Base-by-base conservation (phyloP, 2,329 filamentous ascomycete genomes). In the Huntiella abstrusa region DNA sequence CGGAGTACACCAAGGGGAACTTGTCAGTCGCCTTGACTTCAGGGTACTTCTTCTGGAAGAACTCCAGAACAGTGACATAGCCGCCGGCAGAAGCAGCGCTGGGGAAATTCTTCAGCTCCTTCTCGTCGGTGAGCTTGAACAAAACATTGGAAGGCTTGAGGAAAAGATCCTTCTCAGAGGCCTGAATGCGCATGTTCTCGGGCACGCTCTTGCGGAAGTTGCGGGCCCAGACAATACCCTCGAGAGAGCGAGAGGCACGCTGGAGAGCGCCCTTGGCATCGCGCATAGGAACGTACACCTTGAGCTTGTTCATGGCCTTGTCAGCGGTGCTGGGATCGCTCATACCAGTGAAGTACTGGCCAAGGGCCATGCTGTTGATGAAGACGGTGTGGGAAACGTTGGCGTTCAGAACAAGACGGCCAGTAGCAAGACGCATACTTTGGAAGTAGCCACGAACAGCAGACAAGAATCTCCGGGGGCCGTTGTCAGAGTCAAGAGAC, bases 1-100 rank as follows among this genome's bases (percentile, higher is more conserved):
- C 81, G 8, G 80, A 65, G 55, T 87, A 85, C 51, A 87, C 58
- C 1, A 84, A 65, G 0, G 81, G 78, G 4, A 69, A 58, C 1
- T 64, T 54, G 11, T 66, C 50, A 1, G 63, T 50, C 0, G 40
- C 54, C 1, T 60, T 46, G 0, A 53, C 52, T 33, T 47, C 44
- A 2, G 48, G 48, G 36, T 67, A 69, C 43, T 60, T 69, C 43
- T 58, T 53, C 15, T 56, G 52, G 53, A 63, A 70, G 46, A 70
- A 70, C 0, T 70, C 58, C 1, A 55, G 54, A 1, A 73, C 67
- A 0, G 60, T 57, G 11, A 61, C 52, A 33, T 58, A 63, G 4
- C 53, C 53, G 3, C 55, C 45, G 0, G 49, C 35, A 10, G 52
- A 51, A 1, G 54, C 53, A 28, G 22, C 22, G 4, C 53, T 54